Percentiles rank a stretch among this genome's conserved stretches.
These are phyloP conservation scores for Golubevia pallescens DNA, from an alignment of 1,284 basidiomycete species.

Conservation along the genomic window DNA sequence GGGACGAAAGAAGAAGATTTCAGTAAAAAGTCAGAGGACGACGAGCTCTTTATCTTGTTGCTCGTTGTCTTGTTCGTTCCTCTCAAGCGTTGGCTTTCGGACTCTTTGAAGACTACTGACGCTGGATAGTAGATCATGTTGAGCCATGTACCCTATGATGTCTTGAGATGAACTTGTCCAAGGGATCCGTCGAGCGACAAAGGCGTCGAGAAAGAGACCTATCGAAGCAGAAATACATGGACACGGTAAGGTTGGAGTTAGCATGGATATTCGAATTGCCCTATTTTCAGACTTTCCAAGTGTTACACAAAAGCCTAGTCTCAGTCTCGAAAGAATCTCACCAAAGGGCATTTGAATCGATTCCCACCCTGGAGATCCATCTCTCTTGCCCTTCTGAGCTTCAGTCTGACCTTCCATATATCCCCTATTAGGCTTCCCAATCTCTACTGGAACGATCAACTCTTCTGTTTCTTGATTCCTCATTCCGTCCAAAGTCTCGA, in stretches of 20 bases:
- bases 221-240: too few species aligned
- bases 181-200: constrained; percentile 28
- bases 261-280: too few species aligned
- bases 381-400: constrained; percentile 6
- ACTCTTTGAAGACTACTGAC: background rate
- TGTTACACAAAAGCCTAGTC: too few species aligned
- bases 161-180: constrained; percentile 5
- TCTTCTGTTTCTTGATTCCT: constrained; percentile 13
- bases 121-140: constrained; percentile 30
- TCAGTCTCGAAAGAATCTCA: background rate
- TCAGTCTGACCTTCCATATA: constrained; percentile 13
- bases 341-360: constrained; percentile 34
- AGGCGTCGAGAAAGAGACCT: constrained; percentile 36
- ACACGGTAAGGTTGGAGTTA: too few species aligned
- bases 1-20: too few species aligned
- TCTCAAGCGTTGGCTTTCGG: background rate
- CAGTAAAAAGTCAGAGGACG: background rate
- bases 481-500: constrained; percentile 26
- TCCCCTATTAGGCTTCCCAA: constrained; percentile 22
- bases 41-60: background rate
- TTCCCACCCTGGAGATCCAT: constrained; percentile 19
- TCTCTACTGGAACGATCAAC: constrained; percentile 29
- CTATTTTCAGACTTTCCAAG: too few species aligned
- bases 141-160: constrained; percentile 33
- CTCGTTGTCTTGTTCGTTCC: background rate